Percentiles rank a stretch among this genome's conserved stretches.
Conservation (phyloP, 495 filamentous ascomycete species). For the Tuber indicum region DNA sequence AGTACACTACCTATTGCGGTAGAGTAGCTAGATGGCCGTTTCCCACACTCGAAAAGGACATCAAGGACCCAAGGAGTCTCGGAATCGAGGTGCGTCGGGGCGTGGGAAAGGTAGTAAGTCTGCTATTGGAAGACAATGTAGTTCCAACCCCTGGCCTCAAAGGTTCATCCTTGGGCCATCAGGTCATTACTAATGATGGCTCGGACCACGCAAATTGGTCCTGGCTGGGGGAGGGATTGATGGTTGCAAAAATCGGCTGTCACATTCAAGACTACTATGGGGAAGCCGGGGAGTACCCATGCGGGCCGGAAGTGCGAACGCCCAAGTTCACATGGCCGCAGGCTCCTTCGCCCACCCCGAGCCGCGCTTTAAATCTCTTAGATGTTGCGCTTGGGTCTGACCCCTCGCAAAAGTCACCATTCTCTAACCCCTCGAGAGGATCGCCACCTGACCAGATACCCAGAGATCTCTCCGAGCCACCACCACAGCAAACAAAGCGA, state of each 20-base stretch:
- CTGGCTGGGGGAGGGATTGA: neutral
- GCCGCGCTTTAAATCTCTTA: neutral
- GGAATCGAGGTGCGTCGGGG: constrained; percentile 15
- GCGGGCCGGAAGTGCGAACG: neutral
- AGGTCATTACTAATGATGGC: neutral
- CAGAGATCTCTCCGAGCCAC: neutral
- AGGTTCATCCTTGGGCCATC: neutral
- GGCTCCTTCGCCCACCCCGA: neutral
- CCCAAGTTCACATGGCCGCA: neutral
- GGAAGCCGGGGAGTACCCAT: neutral
- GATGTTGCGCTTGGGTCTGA: neutral
- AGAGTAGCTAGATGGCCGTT: constrained; percentile 39
- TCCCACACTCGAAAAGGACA: constrained; percentile 5
- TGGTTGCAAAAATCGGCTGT: neutral
- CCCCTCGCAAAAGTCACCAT: neutral
- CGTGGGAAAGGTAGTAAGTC: constrained; percentile 34
- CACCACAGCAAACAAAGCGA: neutral
- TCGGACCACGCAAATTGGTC: neutral
- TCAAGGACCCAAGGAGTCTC: constrained; percentile 13
- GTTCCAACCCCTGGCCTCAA: neutral
- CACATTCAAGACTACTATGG: neutral
- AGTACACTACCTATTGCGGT: constrained; percentile 37
- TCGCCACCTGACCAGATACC: neutral
- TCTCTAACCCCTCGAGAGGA: neutral
- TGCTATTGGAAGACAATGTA: constrained; percentile 31